phyloP scores from a whole-genome alignment of 257 asterid species.

The Nicotiana attenuata region DNA sequence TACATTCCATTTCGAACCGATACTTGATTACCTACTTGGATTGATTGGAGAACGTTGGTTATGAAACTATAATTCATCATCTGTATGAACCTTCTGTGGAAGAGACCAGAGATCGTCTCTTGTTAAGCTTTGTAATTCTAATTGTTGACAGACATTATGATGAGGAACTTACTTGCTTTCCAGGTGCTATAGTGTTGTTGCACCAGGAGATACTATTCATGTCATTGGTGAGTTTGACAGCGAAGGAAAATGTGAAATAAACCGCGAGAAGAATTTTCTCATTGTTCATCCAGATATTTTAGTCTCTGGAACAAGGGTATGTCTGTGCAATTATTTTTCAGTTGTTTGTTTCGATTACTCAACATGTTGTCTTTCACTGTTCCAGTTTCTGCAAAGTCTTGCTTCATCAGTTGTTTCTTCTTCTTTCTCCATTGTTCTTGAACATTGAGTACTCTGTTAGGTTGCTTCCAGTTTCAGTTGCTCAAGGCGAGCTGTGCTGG shows the following conservation, averaged over 20 bases:
- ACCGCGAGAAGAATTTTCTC: too few species aligned
- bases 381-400: slow-evolving; percentile 10
- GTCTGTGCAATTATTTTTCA: background rate
- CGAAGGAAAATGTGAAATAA: too few species aligned
- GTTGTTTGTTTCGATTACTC: background rate
- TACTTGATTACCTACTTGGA: too few species aligned
- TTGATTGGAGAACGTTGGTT: too few species aligned
- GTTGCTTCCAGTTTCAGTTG: too few species aligned
- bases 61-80: background rate
- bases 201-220: too few species aligned
- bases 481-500: too few species aligned
- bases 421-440: slow-evolving; percentile 7
- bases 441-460: too few species aligned
- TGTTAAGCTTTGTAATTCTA: background rate
- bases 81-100: background rate
- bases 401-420: slow-evolving; percentile 13
- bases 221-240: too few species aligned
- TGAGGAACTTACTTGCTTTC: slow-evolving; percentile 9
- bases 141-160: background rate
- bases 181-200: slow-evolving; percentile 76
- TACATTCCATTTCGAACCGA: too few species aligned
- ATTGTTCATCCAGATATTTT: slow-evolving; percentile 88
- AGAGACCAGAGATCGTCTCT: background rate
- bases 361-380: background rate
- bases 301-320: slow-evolving; percentile 98